Evolutionary conservation across 31 red algal genomes (phyloP).

Genomic region (Asparagopsis taxiformis): DNA sequence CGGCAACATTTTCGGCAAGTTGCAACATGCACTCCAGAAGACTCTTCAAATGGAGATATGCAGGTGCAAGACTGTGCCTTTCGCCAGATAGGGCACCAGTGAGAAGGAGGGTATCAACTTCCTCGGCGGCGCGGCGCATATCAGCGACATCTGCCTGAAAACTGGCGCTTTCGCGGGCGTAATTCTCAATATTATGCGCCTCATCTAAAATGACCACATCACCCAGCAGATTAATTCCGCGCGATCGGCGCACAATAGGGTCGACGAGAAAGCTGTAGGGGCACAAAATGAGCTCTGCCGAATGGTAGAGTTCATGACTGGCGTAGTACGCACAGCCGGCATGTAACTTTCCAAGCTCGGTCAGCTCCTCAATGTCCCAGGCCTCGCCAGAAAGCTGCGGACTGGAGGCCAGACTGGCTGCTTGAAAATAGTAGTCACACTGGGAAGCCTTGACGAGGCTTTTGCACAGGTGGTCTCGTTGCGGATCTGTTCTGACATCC

Average conservation of each 20-base stretch:
- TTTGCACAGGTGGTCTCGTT: slow-evolving; percentile 43
- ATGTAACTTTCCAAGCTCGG: slow-evolving; percentile 41
- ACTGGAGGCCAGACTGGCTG: not conserved
- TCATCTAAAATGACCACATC: slow-evolving; percentile 92
- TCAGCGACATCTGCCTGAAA: slow-evolving; percentile 51
- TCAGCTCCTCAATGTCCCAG: slow-evolving; percentile 88
- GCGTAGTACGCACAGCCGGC: slow-evolving; percentile 77
- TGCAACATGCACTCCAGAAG: slow-evolving; percentile 24
- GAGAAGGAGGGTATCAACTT: slow-evolving; percentile 32
- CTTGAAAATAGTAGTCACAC: slow-evolving; percentile 17
- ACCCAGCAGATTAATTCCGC: slow-evolving; percentile 47
- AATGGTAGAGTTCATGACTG: slow-evolving; percentile 31
- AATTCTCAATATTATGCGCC: slow-evolving; percentile 86
- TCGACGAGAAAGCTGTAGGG: slow-evolving; percentile 90
- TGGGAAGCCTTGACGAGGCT: slow-evolving; percentile 12
- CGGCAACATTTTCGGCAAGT: slow-evolving; percentile 26
- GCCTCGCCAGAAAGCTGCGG: slow-evolving; percentile 8
- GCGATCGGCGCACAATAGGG: slow-evolving; percentile 23
- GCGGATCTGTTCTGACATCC: slow-evolving; percentile 21
- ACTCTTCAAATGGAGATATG: slow-evolving; percentile 20
- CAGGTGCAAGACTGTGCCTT: slow-evolving; percentile 10
- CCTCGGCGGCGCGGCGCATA: slow-evolving; percentile 13
- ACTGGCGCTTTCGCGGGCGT: slow-evolving; percentile 55
- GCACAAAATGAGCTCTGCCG: slow-evolving; percentile 79
- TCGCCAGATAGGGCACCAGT: not conserved